Percentiles rank a stretch among this genome's conserved stretches.
Evolutionary conservation across 257 asterid genomes (phyloP).

Genomic region (Solanum lignicaule): DNA sequence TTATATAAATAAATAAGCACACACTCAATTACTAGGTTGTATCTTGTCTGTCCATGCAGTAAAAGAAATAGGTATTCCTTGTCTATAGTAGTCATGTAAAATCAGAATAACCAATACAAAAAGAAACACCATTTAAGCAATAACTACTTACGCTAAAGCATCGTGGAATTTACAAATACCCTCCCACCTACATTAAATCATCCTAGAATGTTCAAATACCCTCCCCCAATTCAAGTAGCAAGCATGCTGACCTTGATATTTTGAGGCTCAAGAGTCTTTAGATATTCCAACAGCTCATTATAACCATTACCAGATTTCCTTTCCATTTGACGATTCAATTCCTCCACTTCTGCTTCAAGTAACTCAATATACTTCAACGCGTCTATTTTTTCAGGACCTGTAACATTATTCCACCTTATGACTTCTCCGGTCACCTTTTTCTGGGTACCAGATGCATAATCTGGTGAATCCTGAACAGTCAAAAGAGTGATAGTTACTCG

Average conservation of each 20-base stretch:
- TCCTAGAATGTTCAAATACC: slow-evolving; percentile 9
- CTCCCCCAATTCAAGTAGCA: neutral
- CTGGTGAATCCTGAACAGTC: slow-evolving; percentile 58
- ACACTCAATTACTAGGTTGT: neutral
- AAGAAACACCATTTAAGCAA: neutral
- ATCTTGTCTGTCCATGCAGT: neutral
- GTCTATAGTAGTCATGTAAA: neutral
- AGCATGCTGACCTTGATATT: slow-evolving; percentile 67
- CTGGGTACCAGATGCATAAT: slow-evolving; percentile 93
- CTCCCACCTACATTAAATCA: neutral
- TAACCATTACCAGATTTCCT: slow-evolving; percentile 60
- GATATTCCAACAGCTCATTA: slow-evolving; percentile 81
- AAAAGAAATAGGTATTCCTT: neutral
- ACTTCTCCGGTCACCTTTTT: slow-evolving; percentile 94
- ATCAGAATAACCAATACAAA: neutral
- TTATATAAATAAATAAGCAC: neutral
- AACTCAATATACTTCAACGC: slow-evolving; percentile 94
- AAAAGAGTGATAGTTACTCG: slow-evolving; percentile 8
- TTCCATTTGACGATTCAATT: slow-evolving; percentile 77
- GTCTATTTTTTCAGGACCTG: slow-evolving; percentile 84
- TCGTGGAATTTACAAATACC: slow-evolving; percentile 1
- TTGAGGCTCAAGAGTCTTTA: slow-evolving; percentile 92
- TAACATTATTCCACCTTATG: slow-evolving; percentile 82
- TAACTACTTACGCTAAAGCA: neutral
- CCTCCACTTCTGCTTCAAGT: slow-evolving; percentile 95